Evolutionary conservation across 176 grass and related monocot species (phyloP).

Genomic region (Oryza nivara): DNA sequence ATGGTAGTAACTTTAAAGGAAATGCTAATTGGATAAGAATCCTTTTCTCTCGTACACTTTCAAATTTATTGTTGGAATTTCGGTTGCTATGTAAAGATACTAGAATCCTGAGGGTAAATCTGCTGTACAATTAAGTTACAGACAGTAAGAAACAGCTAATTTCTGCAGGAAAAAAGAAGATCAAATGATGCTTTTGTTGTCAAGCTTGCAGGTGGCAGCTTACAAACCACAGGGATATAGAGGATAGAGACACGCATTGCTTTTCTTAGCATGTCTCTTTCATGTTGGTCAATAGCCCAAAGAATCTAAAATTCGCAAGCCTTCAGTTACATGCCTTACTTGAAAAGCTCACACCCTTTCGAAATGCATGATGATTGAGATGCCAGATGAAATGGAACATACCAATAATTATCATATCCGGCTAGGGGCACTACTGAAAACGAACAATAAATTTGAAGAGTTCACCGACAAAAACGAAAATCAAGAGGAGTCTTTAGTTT

Average conservation of each 20-base stretch:
- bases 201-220: not conserved
- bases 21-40: conserved; percentile 20
- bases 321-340: not conserved
- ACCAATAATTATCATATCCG: not conserved
- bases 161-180: not conserved
- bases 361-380: not conserved
- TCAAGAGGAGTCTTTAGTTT: too few relatives aligned
- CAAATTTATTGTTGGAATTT: not conserved
- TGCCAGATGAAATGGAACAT: not conserved
- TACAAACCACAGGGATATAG: not conserved
- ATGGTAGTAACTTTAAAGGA: not conserved
- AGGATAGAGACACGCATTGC: not conserved
- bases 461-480: not conserved
- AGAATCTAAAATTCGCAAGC: not conserved
- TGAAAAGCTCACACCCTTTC: not conserved
- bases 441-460: too few relatives aligned
- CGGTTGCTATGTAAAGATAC: too few relatives aligned
- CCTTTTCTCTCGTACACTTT: not conserved
- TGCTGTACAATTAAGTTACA: not conserved
- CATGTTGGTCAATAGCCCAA: not conserved
- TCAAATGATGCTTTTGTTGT: too few relatives aligned
- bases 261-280: not conserved
- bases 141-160: not conserved
- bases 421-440: not conserved
- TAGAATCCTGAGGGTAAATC: not conserved